Evolutionary conservation across 768 basidiomycete genomes (phyloP), one percentile per base, ranked within the genome.

Genomic region (Podaxis mareebaensis): DNA sequence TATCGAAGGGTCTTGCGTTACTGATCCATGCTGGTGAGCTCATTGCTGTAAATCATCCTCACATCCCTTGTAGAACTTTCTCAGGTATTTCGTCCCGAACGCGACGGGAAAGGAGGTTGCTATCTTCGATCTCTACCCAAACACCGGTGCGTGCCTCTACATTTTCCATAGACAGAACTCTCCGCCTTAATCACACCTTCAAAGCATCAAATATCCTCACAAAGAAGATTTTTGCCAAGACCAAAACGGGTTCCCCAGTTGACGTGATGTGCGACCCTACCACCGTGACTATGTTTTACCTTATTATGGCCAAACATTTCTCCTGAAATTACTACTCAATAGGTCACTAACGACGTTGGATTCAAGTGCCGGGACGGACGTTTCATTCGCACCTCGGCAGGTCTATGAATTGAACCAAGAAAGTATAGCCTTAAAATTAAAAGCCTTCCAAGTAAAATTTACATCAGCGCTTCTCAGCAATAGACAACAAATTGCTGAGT

Each of bases 61-160:
- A 8, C n/a, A 12, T 44, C n/a, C 22, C 49, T 38, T 28, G 49
- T 15, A 13, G 49, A 17, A 11, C 33, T 10, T 10, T 33, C 30
- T 8, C 28, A 76, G 76, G 74, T 85, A 87, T 69, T 74, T 68
- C 52, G 84, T 87, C 0, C 64, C 76, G 2, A 79, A 79, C 22
- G 84, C 85, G 8, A 86, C 85, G 0, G 84, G 85, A 30, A 84
- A 81, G 65, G 85, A 88, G 71, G 83, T 83, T 24, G 75, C 75
- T 5, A 86, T 88, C 53, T 78, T 87, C 40, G 86, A 87, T 67
- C 71, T 88, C 24, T 84, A 85, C 64, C 81, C 82, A 2, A 75
- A 75, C n/a, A 87, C 85, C 7, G 80, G 84, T 84, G 57, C 30
- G 79, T 6, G 6, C 28, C 28, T 30, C 28, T 1, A 30, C 28